Base-by-base conservation (phyloP, 2,329 filamentous ascomycete genomes). In the Scleromitrula shiraiana region DNA sequence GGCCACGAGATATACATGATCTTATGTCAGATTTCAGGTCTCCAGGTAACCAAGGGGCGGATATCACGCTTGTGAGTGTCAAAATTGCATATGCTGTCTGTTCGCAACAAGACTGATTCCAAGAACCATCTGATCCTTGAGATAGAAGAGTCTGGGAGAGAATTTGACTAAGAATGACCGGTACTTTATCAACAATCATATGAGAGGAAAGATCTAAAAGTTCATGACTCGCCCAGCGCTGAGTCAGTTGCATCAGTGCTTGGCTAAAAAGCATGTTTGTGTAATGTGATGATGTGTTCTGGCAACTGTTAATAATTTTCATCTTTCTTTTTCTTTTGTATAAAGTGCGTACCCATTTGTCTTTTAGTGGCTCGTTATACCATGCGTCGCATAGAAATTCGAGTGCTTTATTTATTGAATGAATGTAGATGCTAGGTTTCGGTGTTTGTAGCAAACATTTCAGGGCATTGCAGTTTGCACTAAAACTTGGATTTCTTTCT, bases 121-220 rank as follows among this genome's bases (percentile, higher is more conserved):
- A 46, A 20, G 33, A 46, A 10, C 43, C 24, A 38, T 46, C 15
- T 26, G 2, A 17, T 10, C 26, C 19, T 22, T 46, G 33, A 2
- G 5, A 19, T 26, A 23, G 15, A n/a, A 45, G 23, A 27, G 24
- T 36, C 7, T 17, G 27, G 7, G 20, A 20, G 8, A 38, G 33
- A n/a, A 45, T 45, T 22, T 45, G 20, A 9, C n/a, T 19, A 14
- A 45, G 15, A 5, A 38, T 36, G 4, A 27, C 8, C 9, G 33
- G 42, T 37, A 45, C 64, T 2, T 37, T 10, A 37, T 49, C 32
- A 46, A 68, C 67, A 1, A 30, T 30, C 10, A n/a, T 30, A 30
- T 30, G 9, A 30, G 8, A 10, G 29, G 29, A 12, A 5, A 30
- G 29, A 30, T n/a, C 29, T 30, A 2, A 9, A 12, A 30, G 29